Percentiles rank a stretch among this genome's conserved stretches.
Evolutionary conservation across 768 basidiomycete species (phyloP).

Genomic region (Pleurotus pulmonarius): DNA sequence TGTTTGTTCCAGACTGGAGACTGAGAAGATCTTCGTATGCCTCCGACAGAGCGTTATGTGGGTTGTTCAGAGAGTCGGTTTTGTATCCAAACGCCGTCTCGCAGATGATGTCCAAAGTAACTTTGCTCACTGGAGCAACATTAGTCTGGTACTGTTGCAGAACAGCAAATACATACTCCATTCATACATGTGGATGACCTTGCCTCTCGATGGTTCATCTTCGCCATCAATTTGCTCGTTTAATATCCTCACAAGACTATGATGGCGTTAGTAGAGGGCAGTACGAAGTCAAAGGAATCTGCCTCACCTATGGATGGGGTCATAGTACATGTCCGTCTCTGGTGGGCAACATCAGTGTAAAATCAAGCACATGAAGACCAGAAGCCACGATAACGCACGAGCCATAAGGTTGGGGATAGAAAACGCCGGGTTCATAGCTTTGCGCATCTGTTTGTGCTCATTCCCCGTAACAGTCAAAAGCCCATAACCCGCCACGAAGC

Average conservation of each 20-base stretch:
- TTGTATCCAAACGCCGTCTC: slow-evolving; percentile 46
- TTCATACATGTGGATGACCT: slow-evolving; percentile 33
- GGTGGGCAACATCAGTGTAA: background rate
- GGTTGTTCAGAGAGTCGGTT: slow-evolving; percentile 40
- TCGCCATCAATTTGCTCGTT: slow-evolving; percentile 24
- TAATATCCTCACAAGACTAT: slow-evolving; percentile 35
- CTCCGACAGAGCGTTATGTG: slow-evolving; percentile 41
- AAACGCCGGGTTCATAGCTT: slow-evolving; percentile 50
- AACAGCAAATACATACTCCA: slow-evolving; percentile 35
- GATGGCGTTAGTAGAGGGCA: slow-evolving; percentile 2
- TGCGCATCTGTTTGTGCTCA: slow-evolving; percentile 47
- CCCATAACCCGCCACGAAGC: slow-evolving; percentile 40
- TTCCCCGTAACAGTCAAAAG: slow-evolving; percentile 45
- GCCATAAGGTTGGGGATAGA: slow-evolving; percentile 38
- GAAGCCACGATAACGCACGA: slow-evolving; percentile 19
- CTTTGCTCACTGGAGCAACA: slow-evolving; percentile 39
- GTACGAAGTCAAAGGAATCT: background rate
- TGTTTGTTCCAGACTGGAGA: slow-evolving; percentile 35
- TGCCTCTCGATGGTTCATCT: slow-evolving; percentile 19
- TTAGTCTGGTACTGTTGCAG: background rate
- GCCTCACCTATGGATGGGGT: slow-evolving; percentile 38
- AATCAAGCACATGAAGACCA: too few species aligned
- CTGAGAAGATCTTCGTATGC: slow-evolving; percentile 41
- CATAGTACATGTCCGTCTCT: slow-evolving; percentile 47
- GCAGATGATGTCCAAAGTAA: slow-evolving; percentile 51